phyloP scores from a whole-genome alignment of 2,329 filamentous ascomycete species.

The Didymella arachidicola region DNA sequence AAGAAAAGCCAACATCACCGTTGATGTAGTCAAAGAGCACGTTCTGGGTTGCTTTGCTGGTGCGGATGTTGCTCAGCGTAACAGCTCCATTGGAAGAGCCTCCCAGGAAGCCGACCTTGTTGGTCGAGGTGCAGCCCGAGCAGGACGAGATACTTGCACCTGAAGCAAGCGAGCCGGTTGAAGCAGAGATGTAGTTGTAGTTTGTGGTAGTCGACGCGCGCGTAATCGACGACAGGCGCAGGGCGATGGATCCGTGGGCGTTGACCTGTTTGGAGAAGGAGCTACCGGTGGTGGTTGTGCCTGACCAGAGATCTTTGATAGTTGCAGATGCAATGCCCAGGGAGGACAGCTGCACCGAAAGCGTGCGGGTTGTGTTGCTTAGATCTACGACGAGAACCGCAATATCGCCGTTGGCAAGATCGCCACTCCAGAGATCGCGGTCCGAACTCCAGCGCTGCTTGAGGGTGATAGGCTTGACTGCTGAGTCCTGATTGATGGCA shows the following conservation, averaged over 20 bases:
- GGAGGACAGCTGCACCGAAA: constrained; percentile 24
- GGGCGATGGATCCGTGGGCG: constrained; percentile 26
- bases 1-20: constrained; percentile 24
- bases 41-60: constrained; percentile 25
- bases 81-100: constrained; percentile 25
- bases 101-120: constrained; percentile 30
- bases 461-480: constrained; percentile 30
- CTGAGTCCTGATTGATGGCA: constrained; percentile 31
- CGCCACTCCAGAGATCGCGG: constrained; percentile 30
- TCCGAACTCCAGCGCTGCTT: constrained; percentile 30
- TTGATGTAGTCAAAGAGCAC: constrained; percentile 33
- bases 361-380: constrained; percentile 26
- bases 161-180: constrained; percentile 25
- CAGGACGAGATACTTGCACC: constrained; percentile 27
- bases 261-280: constrained; percentile 31
- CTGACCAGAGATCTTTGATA: constrained; percentile 31
- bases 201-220: constrained; percentile 19
- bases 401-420: constrained; percentile 31
- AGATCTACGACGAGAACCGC: constrained; percentile 30
- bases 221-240: constrained; percentile 30
- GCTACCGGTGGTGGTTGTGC: constrained; percentile 16
- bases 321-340: constrained; percentile 28
- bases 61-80: constrained; percentile 31
- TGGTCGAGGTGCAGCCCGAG: constrained; percentile 28
- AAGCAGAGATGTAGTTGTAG: constrained; percentile 28